Conservation (phyloP, 2,329 filamentous ascomycete species). For the Apiospora marii region DNA sequence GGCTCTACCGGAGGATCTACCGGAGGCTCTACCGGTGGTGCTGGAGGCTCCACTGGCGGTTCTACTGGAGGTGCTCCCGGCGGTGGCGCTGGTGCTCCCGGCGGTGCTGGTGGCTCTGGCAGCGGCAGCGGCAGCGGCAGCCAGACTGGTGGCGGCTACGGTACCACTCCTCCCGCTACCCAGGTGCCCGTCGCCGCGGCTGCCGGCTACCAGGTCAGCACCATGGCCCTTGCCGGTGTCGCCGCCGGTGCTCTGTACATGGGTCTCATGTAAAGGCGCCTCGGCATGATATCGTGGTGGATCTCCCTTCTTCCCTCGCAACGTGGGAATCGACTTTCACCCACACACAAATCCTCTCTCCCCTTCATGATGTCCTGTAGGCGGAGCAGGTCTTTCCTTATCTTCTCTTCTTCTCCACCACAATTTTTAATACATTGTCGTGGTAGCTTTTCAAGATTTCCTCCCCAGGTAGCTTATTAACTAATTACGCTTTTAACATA, state of each 20-base stretch:
- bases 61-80: too few relatives aligned
- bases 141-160: not conserved
- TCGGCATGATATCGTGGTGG: not conserved
- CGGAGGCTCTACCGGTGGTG: not conserved
- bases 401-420: not conserved
- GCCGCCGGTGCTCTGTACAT: conserved; percentile 9
- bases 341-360: not conserved
- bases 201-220: not conserved
- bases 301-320: not conserved
- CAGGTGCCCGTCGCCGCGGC: not conserved
- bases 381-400: not conserved
- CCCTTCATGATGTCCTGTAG: not conserved
- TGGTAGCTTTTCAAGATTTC: not conserved
- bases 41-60: not conserved
- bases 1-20: too few relatives aligned
- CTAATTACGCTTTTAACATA: not conserved
- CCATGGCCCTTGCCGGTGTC: not conserved
- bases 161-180: not conserved
- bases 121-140: not conserved
- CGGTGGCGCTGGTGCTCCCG: not conserved
- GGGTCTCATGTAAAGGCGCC: not conserved
- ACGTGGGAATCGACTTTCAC: not conserved
- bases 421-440: not conserved
- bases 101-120: not conserved
- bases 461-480: not conserved